These are phyloP conservation scores for Tulasnella sp. DNA, from an alignment of 768 basidiomycete genomes.

Conservation along the genomic window DNA sequence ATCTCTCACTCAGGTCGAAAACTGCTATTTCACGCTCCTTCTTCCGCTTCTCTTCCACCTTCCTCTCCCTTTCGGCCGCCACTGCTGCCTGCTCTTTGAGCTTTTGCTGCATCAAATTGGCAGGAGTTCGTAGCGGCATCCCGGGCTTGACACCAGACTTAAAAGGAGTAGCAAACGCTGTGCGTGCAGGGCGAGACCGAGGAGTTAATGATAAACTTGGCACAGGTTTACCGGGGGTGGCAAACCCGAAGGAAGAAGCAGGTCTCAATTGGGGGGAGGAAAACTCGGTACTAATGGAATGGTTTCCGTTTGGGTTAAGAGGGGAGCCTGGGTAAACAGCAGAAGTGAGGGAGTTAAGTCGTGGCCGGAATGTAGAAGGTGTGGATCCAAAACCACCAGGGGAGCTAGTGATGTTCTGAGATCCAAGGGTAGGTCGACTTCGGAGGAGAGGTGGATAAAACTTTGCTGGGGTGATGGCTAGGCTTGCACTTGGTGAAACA, in stretches of 20 bases:
- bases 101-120: not conserved
- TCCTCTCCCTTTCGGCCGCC: not conserved
- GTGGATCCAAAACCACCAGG: not conserved
- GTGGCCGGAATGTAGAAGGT: not conserved
- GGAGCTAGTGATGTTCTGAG: too few relatives aligned
- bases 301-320: too few relatives aligned
- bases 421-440: not conserved
- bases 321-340: constrained; percentile 8
- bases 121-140: not conserved
- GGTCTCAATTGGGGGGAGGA: not conserved
- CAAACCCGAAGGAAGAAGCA: not conserved
- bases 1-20: constrained; percentile 10
- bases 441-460: not conserved
- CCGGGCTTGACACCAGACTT: not conserved
- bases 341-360: not conserved
- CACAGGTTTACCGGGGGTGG: not conserved
- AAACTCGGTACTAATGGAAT: not conserved
- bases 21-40: not conserved
- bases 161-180: constrained; percentile 8
- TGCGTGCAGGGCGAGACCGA: not conserved
- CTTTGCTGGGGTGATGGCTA: not conserved
- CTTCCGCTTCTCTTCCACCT: not conserved
- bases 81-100: not conserved
- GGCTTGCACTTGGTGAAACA: not conserved
- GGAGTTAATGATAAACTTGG: not conserved